Evolutionary conservation across 2,329 filamentous ascomycete species (phyloP), one percentile per base, ranked within the genome.

Genomic region (Alternaria sp.): DNA sequence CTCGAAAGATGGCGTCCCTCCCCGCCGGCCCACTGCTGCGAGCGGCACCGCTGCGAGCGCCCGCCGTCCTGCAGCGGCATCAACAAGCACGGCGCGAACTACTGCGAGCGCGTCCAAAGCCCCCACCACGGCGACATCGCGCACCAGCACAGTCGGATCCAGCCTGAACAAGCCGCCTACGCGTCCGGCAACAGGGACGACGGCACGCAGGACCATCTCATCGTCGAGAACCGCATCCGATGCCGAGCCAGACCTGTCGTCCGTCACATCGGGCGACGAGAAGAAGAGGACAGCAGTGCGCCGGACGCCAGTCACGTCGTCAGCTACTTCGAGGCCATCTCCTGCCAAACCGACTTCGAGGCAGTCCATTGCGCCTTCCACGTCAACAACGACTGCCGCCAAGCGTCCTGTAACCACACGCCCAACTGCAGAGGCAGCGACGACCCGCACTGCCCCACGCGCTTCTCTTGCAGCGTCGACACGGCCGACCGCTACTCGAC

Each of bases 141-240:
- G 77, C 49, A 67, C 72, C 6, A 67, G 71, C 28, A 67, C 72
- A 4, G 56, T 65, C 3, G 77, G 72, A 10, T 73, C 73, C 8
- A 76, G 73, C 61, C 62, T 79, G 66, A 80, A 71, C 70, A 80
- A 79, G 68, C 75, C 77, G 15, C 74, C 77, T 45, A 79, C 77
- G 67, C 77, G 77, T 67, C 75, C 77, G 8, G 65, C 68, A 8
- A 58, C 74, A 1, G 70, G 71, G 13, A 69, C 77, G 11, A 56
- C 68, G 3, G 72, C 68, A 21, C 62, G 76, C 25, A 68, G 74
- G 51, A 64, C 73, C 1, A 67, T 68, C 6, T 49, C 71, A 60
- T 63, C 69, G 3, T 67, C 74, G 40, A 73, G 69, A 40, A 55
- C 71, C 8, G 60, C 69, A 1, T 67, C 73, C 3, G 76, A 79